A percentile compares a stretch with the other conserved stretches of the same genome.
phyloP scores from a whole-genome alignment of 345 rosid species.

The Salix purpurea region DNA sequence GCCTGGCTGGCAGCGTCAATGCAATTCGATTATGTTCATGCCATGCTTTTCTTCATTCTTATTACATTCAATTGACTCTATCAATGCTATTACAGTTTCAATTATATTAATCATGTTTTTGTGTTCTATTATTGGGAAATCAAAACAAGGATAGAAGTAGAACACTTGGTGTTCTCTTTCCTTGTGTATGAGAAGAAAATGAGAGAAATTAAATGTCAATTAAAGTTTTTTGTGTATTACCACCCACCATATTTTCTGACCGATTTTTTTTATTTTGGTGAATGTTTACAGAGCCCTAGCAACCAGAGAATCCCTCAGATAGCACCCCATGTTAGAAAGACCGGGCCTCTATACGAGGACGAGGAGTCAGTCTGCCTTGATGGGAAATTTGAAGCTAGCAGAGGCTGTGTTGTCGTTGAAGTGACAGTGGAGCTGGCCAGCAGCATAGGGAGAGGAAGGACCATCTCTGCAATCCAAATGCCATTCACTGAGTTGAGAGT shows the following conservation, averaged over 20 bases:
- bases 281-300: constrained; percentile 37
- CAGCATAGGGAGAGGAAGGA: not conserved
- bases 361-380: not conserved
- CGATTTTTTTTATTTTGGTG: not conserved
- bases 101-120: too few species aligned
- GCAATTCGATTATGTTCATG: too few species aligned
- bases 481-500: not conserved
- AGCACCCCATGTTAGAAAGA: not conserved
- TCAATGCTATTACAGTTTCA: too few species aligned
- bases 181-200: not conserved
- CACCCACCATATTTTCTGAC: not conserved
- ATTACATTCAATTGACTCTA: too few species aligned
- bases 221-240: too few species aligned
- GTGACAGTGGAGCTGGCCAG: not conserved
- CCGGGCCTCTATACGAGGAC: not conserved
- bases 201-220: too few species aligned
- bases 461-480: too few species aligned
- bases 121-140: not conserved
- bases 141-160: not conserved
- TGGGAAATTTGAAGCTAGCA: not conserved
- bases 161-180: not conserved
- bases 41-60: too few species aligned
- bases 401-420: not conserved
- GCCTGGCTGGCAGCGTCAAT: too few species aligned
- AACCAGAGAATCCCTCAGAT: constrained; percentile 33